Evolutionary conservation across 805 yeast species (phyloP), one percentile per base, ranked within the genome.

Genomic region (Yamadazyma akitaensis): DNA sequence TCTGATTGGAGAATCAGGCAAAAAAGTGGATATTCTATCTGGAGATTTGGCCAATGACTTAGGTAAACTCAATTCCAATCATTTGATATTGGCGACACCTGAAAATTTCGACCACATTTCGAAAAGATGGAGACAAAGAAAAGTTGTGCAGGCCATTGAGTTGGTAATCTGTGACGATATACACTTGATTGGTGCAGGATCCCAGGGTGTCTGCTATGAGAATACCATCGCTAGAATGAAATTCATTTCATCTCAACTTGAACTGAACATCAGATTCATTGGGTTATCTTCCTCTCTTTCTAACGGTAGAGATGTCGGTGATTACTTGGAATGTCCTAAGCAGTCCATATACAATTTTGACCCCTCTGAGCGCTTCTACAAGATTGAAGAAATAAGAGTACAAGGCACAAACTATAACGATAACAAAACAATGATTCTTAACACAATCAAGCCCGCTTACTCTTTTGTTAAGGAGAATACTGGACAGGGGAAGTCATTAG

Each of bases 121-220:
- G 0, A 77, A 92, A 50, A 73, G 90, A 40, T 91, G 98, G 98
- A 83, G 83, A 54, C 85, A 82, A 52, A 73, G 95, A 46, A 81
- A 79, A 53, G 81, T 81, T 2, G 70, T 92, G 5, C 88, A 84
- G 49, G 60, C 78, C 0, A 78, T 92, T 26, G 89, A 81, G 39
- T 61, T 88, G 28, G 57, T 89, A 2, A 76, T 94, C 42, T 81
- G 80, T 33, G 96, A 88, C 61, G 89, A 88, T 57, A 65, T 79
- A 14, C 96, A 92, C 54, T 56, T 64, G 28, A 62, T 91, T 16
- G 88, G 90, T 1, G 64, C 65, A 53, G 84, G 85, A 0, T 16
- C 54, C 1, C 60, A 58, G 13, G 96, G 96, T 0, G 64, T 80
- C 2, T 60, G 67, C 1, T 90, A 90, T 59, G 99, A 94, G 61